Evolutionary conservation across 2,329 filamentous ascomycete genomes (phyloP), one percentile per base, ranked within the genome.

Genomic region (Colletotrichum sp.): DNA sequence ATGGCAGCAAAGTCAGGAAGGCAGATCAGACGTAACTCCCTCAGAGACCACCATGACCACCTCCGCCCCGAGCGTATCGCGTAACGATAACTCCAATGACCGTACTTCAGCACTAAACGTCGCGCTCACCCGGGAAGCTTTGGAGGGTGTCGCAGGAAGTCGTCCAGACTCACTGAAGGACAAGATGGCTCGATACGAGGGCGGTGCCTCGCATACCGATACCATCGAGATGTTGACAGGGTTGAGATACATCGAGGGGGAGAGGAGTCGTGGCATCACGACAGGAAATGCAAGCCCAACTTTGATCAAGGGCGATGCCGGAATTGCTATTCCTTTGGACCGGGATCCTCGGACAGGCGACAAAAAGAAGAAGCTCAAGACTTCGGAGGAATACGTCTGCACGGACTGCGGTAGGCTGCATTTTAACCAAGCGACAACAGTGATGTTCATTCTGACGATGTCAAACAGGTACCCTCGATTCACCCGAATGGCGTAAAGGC

Each of bases 211-310:
- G 0, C 95, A 96, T 80, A 92, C 95, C 7, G 95, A 98, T 78
- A 95, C 94, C 1, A 98, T 99, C 78, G 96, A 98, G 84, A 95
- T 98, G 91, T 89, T 98, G 77, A 99, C 96, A 0, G 96, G 96
- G 6, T 87, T 98, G 73, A 91, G 94, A 69, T 98, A 98, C 82
- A 91, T 94, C 21, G 95, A 98, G 79, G 96, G 96, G 63, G 96
- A 99, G 87, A 91, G 96, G 75, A 96, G 95, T 76, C 92, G 93
- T 74, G 96, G 96, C 21, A 95, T 98, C 79, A 97, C 95, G 77
- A 98, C 96, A 0, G 96, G 96, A 26, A 93, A 95, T 80, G 92
- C 92, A 39, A 96, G 94, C 79, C 95, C 95, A 9, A 93, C 93
- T 12, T 88, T 98, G 26, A 94, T 98, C 80, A 92, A 95, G 79